These are phyloP conservation scores for Cystobasidiaceae sp. DNA, from an alignment of 1,284 basidiomycete genomes.

Conservation along the genomic window DNA sequence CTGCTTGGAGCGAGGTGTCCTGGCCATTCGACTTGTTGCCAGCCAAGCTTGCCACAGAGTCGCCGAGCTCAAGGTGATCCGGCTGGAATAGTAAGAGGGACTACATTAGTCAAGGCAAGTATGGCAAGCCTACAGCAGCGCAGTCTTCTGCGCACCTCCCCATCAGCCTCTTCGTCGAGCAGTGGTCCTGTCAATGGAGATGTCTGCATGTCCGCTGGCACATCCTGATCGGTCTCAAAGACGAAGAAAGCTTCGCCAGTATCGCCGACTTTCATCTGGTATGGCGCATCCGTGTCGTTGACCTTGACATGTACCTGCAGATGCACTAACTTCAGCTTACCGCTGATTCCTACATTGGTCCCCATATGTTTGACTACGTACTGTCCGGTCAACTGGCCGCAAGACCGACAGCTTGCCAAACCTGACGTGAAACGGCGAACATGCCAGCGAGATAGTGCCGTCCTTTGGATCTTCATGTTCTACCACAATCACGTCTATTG, in stretches of 20 bases:
- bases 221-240: conserved; percentile 90
- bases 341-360: not conserved
- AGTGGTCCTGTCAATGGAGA: conserved; percentile 56
- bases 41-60: conserved; percentile 7
- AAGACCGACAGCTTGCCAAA: conserved; percentile 98
- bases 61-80: conserved; percentile 30
- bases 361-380: conserved; percentile 44
- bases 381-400: conserved; percentile 89
- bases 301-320: conserved; percentile 44
- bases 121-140: not conserved
- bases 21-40: not conserved
- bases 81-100: conserved; percentile 7
- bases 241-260: conserved; percentile 99
- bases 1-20: not conserved
- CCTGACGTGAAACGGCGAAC: conserved; percentile 94
- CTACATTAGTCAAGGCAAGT: not conserved
- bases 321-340: not conserved
- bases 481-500: conserved; percentile 94
- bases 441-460: conserved; percentile 62
- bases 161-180: conserved; percentile 32
- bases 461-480: conserved; percentile 58
- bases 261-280: conserved; percentile 97
- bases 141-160: conserved; percentile 1
- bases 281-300: conserved; percentile 73
- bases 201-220: conserved; percentile 89